Conservation (phyloP, 352 stramenopile genomes). For the Globisporangium solare region DNA sequence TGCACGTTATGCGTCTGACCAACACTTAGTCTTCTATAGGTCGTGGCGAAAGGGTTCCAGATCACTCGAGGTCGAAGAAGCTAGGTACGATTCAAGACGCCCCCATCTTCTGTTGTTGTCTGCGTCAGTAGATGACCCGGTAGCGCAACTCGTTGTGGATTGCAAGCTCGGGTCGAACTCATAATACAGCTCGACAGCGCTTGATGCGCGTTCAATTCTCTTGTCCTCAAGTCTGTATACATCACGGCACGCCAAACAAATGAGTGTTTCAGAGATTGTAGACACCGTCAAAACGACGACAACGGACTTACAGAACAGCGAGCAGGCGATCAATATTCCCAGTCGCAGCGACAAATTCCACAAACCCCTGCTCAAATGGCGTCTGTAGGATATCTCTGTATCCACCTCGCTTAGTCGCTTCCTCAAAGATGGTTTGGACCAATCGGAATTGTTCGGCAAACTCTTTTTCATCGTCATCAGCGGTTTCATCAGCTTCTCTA, state of each 20-base stretch:
- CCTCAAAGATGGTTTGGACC: conserved; percentile 32
- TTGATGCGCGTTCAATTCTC: conserved; percentile 28
- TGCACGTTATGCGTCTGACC: too few species aligned
- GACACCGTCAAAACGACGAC: neutral
- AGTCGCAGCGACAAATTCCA: conserved; percentile 44
- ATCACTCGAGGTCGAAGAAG: neutral
- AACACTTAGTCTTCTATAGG: neutral
- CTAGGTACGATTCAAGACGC: conserved; percentile 14
- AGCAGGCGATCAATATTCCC: conserved; percentile 17
- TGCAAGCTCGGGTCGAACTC: conserved; percentile 24
- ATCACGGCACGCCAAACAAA: neutral
- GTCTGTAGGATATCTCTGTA: conserved; percentile 23
- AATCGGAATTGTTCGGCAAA: conserved; percentile 32
- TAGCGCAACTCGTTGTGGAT: neutral
- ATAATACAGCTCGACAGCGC: conserved; percentile 32
- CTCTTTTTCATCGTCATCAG: conserved; percentile 12
- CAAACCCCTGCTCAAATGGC: conserved; percentile 37
- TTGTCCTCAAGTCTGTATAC: conserved; percentile 30
- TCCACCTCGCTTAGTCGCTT: conserved; percentile 27
- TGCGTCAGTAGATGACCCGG: conserved; percentile 5
- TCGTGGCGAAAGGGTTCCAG: neutral
- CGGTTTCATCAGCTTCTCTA: neutral
- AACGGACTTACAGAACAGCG: conserved; percentile 16
- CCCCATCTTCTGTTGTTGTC: conserved; percentile 14
- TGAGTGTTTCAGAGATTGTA: neutral